A percentile compares a stretch with the other conserved stretches of the same genome.
Conservation (phyloP, 208 protist genomes). For the Wallacemonas rigidus region DNA sequence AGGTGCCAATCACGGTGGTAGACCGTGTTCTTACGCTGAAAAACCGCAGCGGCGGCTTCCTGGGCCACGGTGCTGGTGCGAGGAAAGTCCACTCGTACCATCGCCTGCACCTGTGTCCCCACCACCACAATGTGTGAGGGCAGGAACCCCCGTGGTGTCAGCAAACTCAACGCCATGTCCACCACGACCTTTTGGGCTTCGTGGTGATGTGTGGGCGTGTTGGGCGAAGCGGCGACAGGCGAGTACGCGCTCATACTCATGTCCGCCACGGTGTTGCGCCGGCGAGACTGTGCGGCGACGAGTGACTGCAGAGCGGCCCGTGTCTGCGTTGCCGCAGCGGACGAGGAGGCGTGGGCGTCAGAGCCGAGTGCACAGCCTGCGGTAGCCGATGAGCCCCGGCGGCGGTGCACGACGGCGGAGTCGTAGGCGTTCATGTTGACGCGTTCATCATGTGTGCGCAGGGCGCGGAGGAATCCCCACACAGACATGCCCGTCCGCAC, state of each 20-base stretch:
- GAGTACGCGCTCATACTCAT: not conserved
- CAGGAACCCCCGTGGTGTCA: constrained; percentile 22
- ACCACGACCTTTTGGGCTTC: not conserved
- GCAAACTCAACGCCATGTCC: constrained; percentile 11
- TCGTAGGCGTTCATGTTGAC: constrained; percentile 6
- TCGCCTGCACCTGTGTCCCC: constrained; percentile 15
- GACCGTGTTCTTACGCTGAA: constrained; percentile 18
- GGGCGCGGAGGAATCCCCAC: constrained; percentile 14
- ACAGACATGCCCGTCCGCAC: constrained; percentile 28
- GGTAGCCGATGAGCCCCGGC: not conserved
- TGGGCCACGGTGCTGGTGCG: constrained; percentile 6
- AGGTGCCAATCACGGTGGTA: constrained; percentile 21
- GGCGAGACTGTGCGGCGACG: not conserved
- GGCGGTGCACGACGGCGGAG: not conserved
- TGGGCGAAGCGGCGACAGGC: not conserved
- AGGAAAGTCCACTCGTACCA: constrained; percentile 16
- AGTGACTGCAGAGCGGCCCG: constrained; percentile 13
- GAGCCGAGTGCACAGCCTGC: not conserved
- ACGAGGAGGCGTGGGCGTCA: not conserved
- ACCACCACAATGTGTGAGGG: constrained; percentile 19
- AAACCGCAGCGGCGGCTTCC: constrained; percentile 8
- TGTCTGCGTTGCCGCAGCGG: constrained; percentile 9
- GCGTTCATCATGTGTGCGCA: not conserved
- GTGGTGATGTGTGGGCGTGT: not conserved
- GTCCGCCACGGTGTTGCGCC: not conserved